Conservation (phyloP, 2,329 filamentous ascomycete genomes). For the Pyricularia pennisetigena region DNA sequence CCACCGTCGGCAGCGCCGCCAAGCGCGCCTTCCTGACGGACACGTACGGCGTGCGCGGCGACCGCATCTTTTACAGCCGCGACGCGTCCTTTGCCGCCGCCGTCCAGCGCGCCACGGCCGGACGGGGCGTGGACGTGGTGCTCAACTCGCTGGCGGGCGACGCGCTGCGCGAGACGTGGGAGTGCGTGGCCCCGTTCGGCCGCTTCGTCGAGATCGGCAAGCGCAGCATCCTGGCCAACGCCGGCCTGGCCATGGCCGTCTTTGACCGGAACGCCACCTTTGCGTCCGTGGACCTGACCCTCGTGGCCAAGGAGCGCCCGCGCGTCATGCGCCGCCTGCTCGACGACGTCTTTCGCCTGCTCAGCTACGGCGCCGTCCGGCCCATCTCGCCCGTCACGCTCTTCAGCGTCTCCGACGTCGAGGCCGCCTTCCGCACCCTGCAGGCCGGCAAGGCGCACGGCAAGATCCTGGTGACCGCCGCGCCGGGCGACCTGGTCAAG, state of each 20-base stretch:
- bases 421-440: slow-evolving; percentile 9
- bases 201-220: slow-evolving; percentile 24
- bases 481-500: slow-evolving; percentile 7
- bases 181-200: slow-evolving; percentile 22
- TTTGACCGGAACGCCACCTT: slow-evolving; percentile 16
- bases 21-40: slow-evolving; percentile 19
- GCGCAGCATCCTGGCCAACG: slow-evolving; percentile 21
- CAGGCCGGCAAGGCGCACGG: slow-evolving; percentile 9
- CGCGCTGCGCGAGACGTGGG: slow-evolving; percentile 18
- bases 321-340: slow-evolving; percentile 7
- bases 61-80: slow-evolving; percentile 20
- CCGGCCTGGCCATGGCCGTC: slow-evolving; percentile 23
- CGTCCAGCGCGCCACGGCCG: slow-evolving; percentile 14
- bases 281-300: slow-evolving; percentile 7
- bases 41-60: slow-evolving; percentile 16
- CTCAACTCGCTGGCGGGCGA: slow-evolving; percentile 21
- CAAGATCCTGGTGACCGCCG: slow-evolving; percentile 9
- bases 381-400: slow-evolving; percentile 7
- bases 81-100: slow-evolving; percentile 18
- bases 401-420: slow-evolving; percentile 7
- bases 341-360: slow-evolving; percentile 7
- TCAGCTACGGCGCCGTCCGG: slow-evolving; percentile 6
- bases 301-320: slow-evolving; percentile 7
- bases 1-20: slow-evolving; percentile 17
- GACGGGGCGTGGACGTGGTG: slow-evolving; percentile 19